phyloP scores from a whole-genome alignment of 441 rosid species.

The Macaranga tanarius region DNA sequence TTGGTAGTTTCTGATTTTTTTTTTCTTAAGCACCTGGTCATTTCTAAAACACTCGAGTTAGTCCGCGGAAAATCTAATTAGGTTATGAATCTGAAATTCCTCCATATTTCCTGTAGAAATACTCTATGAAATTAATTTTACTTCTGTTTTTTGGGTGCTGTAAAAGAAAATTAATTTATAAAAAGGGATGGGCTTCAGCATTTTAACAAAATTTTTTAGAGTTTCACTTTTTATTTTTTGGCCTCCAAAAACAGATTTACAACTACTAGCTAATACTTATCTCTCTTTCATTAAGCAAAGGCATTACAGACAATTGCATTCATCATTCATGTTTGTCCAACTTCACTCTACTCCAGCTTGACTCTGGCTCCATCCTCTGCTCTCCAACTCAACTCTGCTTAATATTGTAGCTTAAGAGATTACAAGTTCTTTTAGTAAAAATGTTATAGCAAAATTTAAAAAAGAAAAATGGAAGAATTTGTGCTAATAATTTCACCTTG shows the following conservation, averaged over 20 bases:
- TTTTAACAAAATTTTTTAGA: not conserved
- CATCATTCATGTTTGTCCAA: conserved; percentile 2
- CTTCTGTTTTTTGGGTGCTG: not conserved
- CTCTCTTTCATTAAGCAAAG: conserved; percentile 1
- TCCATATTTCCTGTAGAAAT: not conserved
- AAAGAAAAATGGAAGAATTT: not conserved
- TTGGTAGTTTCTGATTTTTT: not conserved
- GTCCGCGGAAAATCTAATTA: not conserved
- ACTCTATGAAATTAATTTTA: not conserved
- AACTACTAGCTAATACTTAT: not conserved
- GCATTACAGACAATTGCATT: not conserved
- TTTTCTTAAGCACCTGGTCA: not conserved
- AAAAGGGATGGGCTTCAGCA: not conserved
- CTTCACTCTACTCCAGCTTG: conserved; percentile 4
- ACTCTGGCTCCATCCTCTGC: not conserved
- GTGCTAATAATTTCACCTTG: conserved; percentile 7
- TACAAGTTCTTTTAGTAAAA: not conserved
- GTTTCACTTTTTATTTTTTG: not conserved
- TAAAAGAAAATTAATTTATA: not conserved
- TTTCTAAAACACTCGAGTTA: conserved; percentile 8
- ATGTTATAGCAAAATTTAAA: not conserved
- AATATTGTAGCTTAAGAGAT: not conserved
- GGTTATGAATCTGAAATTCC: not conserved
- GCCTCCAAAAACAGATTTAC: not conserved
- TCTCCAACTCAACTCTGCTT: not conserved